These are phyloP conservation scores for Paradendryphiella salina DNA, from an alignment of 2,329 filamentous ascomycete genomes.

Conservation along the genomic window DNA sequence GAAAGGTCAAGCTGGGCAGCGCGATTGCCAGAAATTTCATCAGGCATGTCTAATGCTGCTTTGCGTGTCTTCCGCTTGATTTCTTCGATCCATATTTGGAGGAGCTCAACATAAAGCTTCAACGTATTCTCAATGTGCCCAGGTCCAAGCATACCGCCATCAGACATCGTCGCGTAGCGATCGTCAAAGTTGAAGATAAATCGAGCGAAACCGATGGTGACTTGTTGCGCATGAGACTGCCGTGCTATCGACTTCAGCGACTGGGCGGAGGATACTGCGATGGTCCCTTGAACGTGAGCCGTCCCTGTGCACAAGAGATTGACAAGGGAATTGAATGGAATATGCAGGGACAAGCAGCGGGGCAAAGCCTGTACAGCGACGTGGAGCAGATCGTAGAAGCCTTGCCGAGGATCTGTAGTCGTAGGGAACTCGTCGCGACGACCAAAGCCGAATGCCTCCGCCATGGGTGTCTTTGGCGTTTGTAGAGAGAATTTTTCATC, in stretches of 20 bases:
- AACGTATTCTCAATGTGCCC: conserved; percentile 94
- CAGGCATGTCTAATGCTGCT: conserved; percentile 62
- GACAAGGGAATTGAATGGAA: conserved; percentile 90
- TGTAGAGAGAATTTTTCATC: conserved; percentile 92
- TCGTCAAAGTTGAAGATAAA: conserved; percentile 99
- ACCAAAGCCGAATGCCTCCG: conserved; percentile 90
- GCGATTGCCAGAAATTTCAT: conserved; percentile 70
- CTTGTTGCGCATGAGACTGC: conserved; percentile 90
- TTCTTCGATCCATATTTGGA: conserved; percentile 97
- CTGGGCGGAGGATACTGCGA: conserved; percentile 87
- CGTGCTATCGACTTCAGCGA: conserved; percentile 94
- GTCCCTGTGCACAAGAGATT: conserved; percentile 96
- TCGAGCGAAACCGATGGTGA: conserved; percentile 92
- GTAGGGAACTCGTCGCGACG: conserved; percentile 77
- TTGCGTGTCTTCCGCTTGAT: conserved; percentile 84
- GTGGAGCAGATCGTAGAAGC: conserved; percentile 93
- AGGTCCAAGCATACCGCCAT: conserved; percentile 92
- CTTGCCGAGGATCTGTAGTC: conserved; percentile 81
- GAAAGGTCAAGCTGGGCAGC: conserved; percentile 82
- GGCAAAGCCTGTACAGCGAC: conserved; percentile 94
- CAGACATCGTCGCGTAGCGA: conserved; percentile 95
- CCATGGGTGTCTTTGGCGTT: conserved; percentile 90
- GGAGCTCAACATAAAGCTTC: conserved; percentile 86
- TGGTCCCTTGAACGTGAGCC: conserved; percentile 89
- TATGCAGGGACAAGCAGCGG: conserved; percentile 86